Conservation (phyloP, 257 asterid genomes). For the Leptodermis oblonga region DNA sequence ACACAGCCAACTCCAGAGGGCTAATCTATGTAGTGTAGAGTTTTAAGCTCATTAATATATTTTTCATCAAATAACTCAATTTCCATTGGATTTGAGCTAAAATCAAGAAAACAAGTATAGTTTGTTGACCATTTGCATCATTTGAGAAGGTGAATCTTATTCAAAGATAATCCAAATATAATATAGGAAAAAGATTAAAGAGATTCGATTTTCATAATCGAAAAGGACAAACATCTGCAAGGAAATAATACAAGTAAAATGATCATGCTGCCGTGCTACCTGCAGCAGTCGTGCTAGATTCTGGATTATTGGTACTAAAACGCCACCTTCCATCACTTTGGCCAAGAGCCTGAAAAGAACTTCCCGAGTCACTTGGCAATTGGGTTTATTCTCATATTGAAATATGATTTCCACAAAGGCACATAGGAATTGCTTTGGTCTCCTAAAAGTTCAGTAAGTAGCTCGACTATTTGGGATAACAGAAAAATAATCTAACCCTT, state of each 20-base stretch:
- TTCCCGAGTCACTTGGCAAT: slow-evolving; percentile 20
- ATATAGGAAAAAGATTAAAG: too few species aligned
- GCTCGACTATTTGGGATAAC: neutral
- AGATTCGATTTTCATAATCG: neutral
- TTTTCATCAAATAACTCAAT: neutral
- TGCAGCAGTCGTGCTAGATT: slow-evolving; percentile 85
- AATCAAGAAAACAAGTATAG: neutral
- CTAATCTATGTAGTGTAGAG: too few species aligned
- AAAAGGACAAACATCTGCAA: neutral
- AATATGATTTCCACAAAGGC: neutral
- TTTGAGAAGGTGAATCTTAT: neutral
- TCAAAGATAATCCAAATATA: neutral
- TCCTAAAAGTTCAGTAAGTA: neutral
- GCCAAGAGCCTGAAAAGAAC: slow-evolving; percentile 70
- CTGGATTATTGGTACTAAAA: slow-evolving; percentile 71
- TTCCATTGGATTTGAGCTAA: neutral
- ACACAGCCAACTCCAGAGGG: too few species aligned
- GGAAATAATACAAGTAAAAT: neutral
- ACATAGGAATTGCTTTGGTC: neutral
- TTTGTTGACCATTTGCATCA: neutral
- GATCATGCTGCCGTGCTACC: slow-evolving; percentile 31
- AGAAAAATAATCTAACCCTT: slow-evolving; percentile 45
- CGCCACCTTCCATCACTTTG: slow-evolving; percentile 99
- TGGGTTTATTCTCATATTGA: neutral
- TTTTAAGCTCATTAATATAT: neutral